Percentiles rank a stretch among this genome's conserved stretches.
Evolutionary conservation across 202 grass and related monocot genomes (phyloP).

Genomic region (Zoysia matrella): DNA sequence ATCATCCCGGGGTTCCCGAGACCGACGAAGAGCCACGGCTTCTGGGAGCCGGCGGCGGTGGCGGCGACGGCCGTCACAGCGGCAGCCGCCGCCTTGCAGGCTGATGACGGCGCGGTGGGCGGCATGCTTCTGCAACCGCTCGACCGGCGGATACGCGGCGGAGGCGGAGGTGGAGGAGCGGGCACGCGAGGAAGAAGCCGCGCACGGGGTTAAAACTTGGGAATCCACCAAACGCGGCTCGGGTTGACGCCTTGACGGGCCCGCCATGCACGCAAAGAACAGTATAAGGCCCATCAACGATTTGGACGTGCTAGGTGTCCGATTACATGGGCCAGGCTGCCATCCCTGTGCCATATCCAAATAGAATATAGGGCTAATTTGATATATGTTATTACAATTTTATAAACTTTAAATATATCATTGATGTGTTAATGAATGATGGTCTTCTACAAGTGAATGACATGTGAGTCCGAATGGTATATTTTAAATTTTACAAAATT

Average conservation of each 20-base stretch:
- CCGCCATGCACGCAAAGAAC: not conserved
- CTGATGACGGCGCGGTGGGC: conserved; percentile 2
- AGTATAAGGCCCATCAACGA: not conserved
- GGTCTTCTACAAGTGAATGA: no score
- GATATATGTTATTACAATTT: no score
- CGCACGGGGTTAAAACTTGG: not conserved
- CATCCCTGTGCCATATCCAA: no score
- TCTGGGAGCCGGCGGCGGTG: conserved; percentile 28
- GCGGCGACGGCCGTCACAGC: conserved; percentile 38
- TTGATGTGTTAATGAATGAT: no score
- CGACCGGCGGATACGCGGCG: not conserved
- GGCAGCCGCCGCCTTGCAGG: conserved; percentile 15
- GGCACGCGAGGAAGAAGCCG: conserved; percentile 29
- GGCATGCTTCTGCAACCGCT: conserved; percentile 34
- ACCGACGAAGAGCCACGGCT: conserved; percentile 84
- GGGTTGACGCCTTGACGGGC: not conserved
- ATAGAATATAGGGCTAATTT: no score
- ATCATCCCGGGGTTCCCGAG: conserved; percentile 86
- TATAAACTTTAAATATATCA: no score
- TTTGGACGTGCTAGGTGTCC: no score
- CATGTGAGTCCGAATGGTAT: no score
- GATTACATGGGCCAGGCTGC: no score
- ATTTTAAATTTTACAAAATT: no score
- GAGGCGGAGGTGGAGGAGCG: not conserved
- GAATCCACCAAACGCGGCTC: not conserved